Evolutionary conservation across 202 grass and related monocot genomes (phyloP), one percentile per base, ranked within the genome.

Genomic region (Sporobolus alterniflorus): DNA sequence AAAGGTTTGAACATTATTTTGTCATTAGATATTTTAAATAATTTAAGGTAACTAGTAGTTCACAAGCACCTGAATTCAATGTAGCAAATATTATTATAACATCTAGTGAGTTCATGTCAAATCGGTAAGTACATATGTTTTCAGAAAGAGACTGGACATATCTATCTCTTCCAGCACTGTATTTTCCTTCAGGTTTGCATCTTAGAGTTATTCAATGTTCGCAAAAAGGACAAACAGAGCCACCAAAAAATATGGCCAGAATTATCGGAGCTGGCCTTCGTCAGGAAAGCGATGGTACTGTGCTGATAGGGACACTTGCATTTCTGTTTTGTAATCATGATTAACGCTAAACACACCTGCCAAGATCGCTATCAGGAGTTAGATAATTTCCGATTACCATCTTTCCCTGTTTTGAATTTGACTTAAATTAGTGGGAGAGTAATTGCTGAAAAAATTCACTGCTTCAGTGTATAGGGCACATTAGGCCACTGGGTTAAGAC

Each of bases 321-420:
- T 41, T 44, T 73, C 8, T 28, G 22, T 29, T 69, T 28, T 9
- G 7, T 4, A 7, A 46, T 48, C 43, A 41, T 33, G 57, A 64
- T 77, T 76, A 75, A 13, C 72, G 40, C 72, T 36, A 75, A 56
- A 59, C 33, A 50, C 43, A 41, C 51, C 21, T 25, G 71, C 11
- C 0, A 56, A 43, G 36, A 61, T 9, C 4, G 22, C 36, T 49
- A 52, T 22, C 32, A 39, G 26, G 69, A 51, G 16, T 31, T 21
- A 15, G 20, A 26, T 20, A n/a, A 46, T 46, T 2, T 7, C 62
- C 31, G 25, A 49, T 30, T 48, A 20, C 42, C 1, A 8, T 7
- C 42, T 71, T 71, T 71, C 43, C 2, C 67, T 30, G 3, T 30
- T 14, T 31, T 9, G 7, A 29, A 2, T 70, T 70, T 7, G 39